Evolutionary conservation across 2,329 filamentous ascomycete genomes (phyloP).

Genomic region (Cyphellophora attinorum): DNA sequence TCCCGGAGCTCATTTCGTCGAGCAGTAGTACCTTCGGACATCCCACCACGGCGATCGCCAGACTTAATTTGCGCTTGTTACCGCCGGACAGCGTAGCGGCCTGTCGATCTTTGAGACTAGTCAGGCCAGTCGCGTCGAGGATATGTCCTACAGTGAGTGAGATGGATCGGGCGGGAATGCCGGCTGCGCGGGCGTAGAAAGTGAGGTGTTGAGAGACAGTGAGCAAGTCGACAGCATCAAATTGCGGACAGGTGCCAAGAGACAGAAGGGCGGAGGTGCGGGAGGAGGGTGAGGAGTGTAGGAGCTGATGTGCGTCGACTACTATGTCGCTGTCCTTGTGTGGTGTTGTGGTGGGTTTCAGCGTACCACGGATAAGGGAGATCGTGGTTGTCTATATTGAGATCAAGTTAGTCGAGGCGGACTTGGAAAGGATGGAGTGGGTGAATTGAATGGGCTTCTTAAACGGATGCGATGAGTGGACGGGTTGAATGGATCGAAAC

Average conservation of each 20-base stretch:
- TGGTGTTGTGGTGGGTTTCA: conserved; percentile 5
- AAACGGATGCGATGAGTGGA: too few relatives aligned
- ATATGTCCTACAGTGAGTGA: conserved; percentile 68
- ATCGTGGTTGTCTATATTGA: conserved; percentile 38
- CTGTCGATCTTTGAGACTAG: conserved; percentile 60
- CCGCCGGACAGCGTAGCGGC: conserved; percentile 69
- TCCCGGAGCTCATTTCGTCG: conserved; percentile 66
- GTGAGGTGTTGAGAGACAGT: conserved; percentile 7
- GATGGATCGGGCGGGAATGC: conserved; percentile 40
- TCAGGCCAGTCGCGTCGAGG: conserved; percentile 65
- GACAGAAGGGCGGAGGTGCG: conserved; percentile 12
- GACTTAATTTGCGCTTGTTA: conserved; percentile 68
- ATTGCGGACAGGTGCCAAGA: conserved; percentile 23
- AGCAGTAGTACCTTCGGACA: conserved; percentile 64
- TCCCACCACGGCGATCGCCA: conserved; percentile 68
- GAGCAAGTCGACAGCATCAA: background rate
- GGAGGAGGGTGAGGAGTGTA: conserved; percentile 11
- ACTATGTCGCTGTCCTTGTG: conserved; percentile 2
- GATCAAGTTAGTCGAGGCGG: too few relatives aligned
- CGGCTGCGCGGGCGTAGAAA: conserved; percentile 16
- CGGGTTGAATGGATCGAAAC: too few relatives aligned
- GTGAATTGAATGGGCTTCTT: too few relatives aligned
- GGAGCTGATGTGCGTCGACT: too few relatives aligned
- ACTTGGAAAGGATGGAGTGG: conserved; percentile 28
- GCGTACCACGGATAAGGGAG: conserved; percentile 25